phyloP scores from a whole-genome alignment of 2,329 filamentous ascomycete species.

The Colletotrichum sp. region DNA sequence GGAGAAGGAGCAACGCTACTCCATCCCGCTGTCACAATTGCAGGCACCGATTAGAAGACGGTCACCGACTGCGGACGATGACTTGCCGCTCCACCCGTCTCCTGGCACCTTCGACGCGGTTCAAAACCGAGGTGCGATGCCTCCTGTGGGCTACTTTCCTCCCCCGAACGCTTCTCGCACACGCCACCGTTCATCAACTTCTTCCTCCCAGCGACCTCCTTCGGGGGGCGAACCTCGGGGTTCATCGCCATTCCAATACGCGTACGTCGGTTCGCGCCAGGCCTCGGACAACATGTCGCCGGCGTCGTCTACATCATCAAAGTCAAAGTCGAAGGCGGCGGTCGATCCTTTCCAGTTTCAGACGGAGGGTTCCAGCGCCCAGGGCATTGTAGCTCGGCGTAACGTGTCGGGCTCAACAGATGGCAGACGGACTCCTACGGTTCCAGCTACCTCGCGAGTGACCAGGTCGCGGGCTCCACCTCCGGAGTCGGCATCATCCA shows the following conservation, averaged over 20 bases:
- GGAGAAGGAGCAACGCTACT: slow-evolving; percentile 51
- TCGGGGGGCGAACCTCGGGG: slow-evolving; percentile 37
- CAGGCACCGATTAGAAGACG: slow-evolving; percentile 46
- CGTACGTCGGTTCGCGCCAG: slow-evolving; percentile 48
- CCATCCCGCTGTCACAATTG: slow-evolving; percentile 59
- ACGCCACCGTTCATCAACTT: slow-evolving; percentile 47
- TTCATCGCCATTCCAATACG: slow-evolving; percentile 50
- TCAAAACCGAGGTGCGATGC: slow-evolving; percentile 41
- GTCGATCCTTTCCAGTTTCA: slow-evolving; percentile 61
- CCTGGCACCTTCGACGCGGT: slow-evolving; percentile 40
- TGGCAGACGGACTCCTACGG: slow-evolving; percentile 27
- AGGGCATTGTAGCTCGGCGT: slow-evolving; percentile 39
- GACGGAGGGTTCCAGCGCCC: slow-evolving; percentile 47
- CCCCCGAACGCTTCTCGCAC: slow-evolving; percentile 47
- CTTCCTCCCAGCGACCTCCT: slow-evolving; percentile 41
- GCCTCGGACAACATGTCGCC: slow-evolving; percentile 46
- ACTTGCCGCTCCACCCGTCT: slow-evolving; percentile 42
- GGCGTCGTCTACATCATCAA: slow-evolving; percentile 32
- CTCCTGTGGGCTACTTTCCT: slow-evolving; percentile 58
- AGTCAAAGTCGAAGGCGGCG: slow-evolving; percentile 29
- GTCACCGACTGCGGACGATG: slow-evolving; percentile 36
- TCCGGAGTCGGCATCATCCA: slow-evolving; percentile 30
- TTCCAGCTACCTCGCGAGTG: slow-evolving; percentile 37
- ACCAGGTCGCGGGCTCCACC: slow-evolving; percentile 33
- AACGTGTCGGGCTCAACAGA: slow-evolving; percentile 40